A percentile compares a stretch with the other conserved stretches of the same genome.
These are phyloP conservation scores for Vaccinium myrtillus DNA, from an alignment of 148 eudicot species.

Conservation along the genomic window DNA sequence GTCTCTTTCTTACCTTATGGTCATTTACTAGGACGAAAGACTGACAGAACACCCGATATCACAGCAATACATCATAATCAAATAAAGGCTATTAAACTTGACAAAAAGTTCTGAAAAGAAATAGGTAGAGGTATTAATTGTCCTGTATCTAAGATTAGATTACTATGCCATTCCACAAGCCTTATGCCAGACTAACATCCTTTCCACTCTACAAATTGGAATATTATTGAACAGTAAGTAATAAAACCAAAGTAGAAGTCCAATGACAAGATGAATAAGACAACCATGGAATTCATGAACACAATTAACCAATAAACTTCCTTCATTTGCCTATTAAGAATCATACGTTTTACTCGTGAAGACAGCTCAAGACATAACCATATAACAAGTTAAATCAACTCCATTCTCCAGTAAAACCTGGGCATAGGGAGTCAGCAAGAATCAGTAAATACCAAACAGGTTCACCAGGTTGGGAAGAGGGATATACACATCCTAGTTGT, in stretches of 20 bases:
- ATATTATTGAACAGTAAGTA: not conserved
- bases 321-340: not conserved
- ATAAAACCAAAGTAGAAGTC: not conserved
- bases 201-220: not conserved
- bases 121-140: not conserved
- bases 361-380: not conserved
- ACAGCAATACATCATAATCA: not conserved
- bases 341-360: not conserved
- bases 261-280: not conserved
- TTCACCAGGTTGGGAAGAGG: not conserved
- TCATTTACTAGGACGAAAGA: not conserved
- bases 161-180: not conserved
- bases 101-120: not conserved
- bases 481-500: not conserved
- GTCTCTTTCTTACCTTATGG: not conserved
- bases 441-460: not conserved
- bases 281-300: not conserved
- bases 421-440: not conserved
- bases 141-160: not conserved
- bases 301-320: not conserved
- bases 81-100: constrained; percentile 1
- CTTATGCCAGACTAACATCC: not conserved
- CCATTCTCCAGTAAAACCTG: not conserved
- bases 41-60: not conserved
- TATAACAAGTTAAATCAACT: not conserved